Percentiles rank a stretch among this genome's conserved stretches.
Evolutionary conservation across 805 yeast genomes (phyloP).

Genomic region (Ogataea angusta): DNA sequence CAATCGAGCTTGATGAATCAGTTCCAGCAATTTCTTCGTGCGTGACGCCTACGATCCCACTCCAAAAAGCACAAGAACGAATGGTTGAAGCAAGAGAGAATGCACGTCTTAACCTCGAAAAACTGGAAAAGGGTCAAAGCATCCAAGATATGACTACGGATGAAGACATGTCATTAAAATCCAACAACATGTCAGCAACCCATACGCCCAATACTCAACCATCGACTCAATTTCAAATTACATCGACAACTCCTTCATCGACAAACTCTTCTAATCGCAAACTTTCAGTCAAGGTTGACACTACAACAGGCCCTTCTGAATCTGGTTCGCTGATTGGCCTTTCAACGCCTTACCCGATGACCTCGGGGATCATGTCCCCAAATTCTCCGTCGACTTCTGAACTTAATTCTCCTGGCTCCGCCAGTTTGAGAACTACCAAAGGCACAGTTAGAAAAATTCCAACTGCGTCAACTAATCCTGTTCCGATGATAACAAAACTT

Average conservation of each 20-base stretch:
- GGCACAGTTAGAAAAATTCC: conserved; percentile 19
- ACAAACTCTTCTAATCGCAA: conserved; percentile 18
- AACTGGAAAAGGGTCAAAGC: conserved; percentile 37
- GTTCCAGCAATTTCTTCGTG: conserved; percentile 92
- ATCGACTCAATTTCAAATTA: conserved; percentile 21
- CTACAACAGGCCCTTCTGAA: conserved; percentile 33
- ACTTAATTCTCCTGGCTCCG: conserved; percentile 11
- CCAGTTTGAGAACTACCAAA: conserved; percentile 5
- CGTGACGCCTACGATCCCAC: conserved; percentile 90
- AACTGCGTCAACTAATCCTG: conserved; percentile 26
- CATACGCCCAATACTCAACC: conserved; percentile 23
- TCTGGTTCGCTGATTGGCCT: conserved; percentile 42
- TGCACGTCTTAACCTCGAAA: conserved; percentile 50
- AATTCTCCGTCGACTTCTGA: conserved; percentile 29
- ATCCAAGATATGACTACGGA: conserved; percentile 16
- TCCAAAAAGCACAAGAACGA: conserved; percentile 82
- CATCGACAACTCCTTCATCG: conserved; percentile 32
- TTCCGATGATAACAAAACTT: conserved; percentile 31
- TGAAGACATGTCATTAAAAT: conserved; percentile 17
- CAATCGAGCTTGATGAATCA: conserved; percentile 91
- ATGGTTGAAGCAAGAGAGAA: conserved; percentile 79
- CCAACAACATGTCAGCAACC: conserved; percentile 15
- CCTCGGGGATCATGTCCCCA: conserved; percentile 60
- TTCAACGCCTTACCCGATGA: conserved; percentile 65
- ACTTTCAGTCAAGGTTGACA: conserved; percentile 35